These are phyloP conservation scores for Stephanodiscus triporus DNA, from an alignment of 108 stramenopile genomes.

Conservation along the genomic window DNA sequence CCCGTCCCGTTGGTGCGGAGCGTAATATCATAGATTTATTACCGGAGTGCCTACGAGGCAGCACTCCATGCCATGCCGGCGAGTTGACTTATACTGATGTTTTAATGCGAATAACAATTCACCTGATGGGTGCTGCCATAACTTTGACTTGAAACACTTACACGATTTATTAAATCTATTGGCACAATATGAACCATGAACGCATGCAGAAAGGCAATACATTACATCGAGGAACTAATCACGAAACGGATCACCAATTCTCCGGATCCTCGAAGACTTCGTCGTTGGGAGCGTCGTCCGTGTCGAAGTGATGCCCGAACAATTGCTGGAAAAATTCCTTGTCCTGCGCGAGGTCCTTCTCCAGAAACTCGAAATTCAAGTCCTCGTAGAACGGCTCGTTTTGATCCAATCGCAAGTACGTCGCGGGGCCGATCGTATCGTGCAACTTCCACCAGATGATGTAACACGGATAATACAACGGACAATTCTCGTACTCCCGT, in stretches of 20 bases:
- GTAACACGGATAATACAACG: conserved; percentile 58
- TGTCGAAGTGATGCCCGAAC: conserved; percentile 60
- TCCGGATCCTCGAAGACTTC: conserved; percentile 49
- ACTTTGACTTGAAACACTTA: background rate
- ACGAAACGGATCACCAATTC: conserved; percentile 40
- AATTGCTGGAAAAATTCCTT: conserved; percentile 45
- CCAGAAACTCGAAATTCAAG: conserved; percentile 26
- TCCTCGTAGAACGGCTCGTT: conserved; percentile 54
- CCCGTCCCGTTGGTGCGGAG: too few relatives aligned
- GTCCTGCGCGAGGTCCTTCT: conserved; percentile 36
- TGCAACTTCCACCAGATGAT: conserved; percentile 66
- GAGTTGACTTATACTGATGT: too few relatives aligned
- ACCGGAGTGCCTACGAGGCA: too few relatives aligned
- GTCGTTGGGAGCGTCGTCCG: conserved; percentile 47
- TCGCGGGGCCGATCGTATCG: conserved; percentile 62
- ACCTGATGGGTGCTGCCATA: background rate
- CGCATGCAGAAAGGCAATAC: too few relatives aligned
- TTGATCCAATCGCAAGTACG: conserved; percentile 50
- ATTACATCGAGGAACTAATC: too few relatives aligned
- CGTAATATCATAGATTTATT: too few relatives aligned
- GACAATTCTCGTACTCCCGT: conserved; percentile 52
- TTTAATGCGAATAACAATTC: too few relatives aligned
- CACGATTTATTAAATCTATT: background rate
- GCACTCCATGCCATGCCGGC: too few relatives aligned
- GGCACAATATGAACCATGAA: too few relatives aligned